These are phyloP conservation scores for Fomes fomentarius DNA, from an alignment of 1,284 basidiomycete species.

Conservation along the genomic window DNA sequence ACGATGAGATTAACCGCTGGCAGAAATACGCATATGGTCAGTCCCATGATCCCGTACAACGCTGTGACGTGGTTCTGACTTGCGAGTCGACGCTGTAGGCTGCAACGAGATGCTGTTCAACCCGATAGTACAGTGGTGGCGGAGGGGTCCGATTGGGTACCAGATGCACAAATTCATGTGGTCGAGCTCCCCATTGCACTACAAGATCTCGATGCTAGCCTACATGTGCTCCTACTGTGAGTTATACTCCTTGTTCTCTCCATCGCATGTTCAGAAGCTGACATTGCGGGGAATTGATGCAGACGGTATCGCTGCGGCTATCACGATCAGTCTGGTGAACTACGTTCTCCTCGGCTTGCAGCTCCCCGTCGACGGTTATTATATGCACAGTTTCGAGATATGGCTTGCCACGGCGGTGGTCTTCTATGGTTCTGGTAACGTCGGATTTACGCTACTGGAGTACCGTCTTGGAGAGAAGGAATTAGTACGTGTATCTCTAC, in stretches of 20 bases:
- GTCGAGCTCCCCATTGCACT: constrained; percentile 44
- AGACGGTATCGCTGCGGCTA: constrained; percentile 44
- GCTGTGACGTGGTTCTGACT: constrained; percentile 19
- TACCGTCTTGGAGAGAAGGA: constrained; percentile 49
- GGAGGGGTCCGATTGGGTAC: constrained; percentile 49
- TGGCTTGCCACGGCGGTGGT: constrained; percentile 54
- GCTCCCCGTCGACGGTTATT: constrained; percentile 50
- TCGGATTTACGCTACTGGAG: constrained; percentile 50
- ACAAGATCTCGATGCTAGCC: constrained; percentile 47
- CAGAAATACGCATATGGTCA: constrained; percentile 59
- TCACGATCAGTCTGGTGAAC: constrained; percentile 43
- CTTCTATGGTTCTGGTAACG: constrained; percentile 51
- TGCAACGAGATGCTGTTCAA: constrained; percentile 46
- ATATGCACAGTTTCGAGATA: constrained; percentile 47
- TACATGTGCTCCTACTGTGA: constrained; percentile 50
- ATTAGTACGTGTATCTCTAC: constrained; percentile 29
- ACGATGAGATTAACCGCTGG: constrained; percentile 58
- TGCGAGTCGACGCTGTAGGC: constrained; percentile 12
- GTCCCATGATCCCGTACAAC: constrained; percentile 3
- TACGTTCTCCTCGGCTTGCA: constrained; percentile 49
- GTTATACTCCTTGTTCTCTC: constrained; percentile 13
- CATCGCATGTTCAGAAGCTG: too few species aligned
- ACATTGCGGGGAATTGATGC: too few species aligned
- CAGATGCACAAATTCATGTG: constrained; percentile 51
- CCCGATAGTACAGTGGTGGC: constrained; percentile 51